Percentiles rank a stretch among this genome's conserved stretches.
phyloP scores from a whole-genome alignment of 75 land plant species.

The Picea sitchensis region DNA sequence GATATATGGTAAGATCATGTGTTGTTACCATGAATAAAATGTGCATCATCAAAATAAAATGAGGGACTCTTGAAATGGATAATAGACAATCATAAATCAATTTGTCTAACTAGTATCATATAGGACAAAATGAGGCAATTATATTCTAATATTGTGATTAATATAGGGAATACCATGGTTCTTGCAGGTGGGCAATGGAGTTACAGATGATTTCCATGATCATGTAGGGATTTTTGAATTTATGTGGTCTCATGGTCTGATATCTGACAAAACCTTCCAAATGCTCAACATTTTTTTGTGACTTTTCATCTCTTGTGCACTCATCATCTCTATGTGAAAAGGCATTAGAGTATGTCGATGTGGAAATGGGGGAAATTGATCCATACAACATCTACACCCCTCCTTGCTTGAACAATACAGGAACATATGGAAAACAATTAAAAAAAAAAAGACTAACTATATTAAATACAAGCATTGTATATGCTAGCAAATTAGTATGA shows the following conservation, averaged over 20 bases:
- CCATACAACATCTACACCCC: conserved; percentile 85
- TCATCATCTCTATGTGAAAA: conserved; percentile 37
- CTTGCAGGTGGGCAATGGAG: conserved; percentile 86
- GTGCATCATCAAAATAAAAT: background rate
- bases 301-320: conserved; percentile 38
- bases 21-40: no score
- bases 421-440: conserved; percentile 14
- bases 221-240: conserved; percentile 76
- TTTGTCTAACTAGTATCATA: background rate
- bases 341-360: conserved; percentile 25
- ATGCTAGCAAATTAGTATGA: background rate
- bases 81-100: background rate
- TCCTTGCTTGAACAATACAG: conserved; percentile 36
- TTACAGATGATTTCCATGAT: conserved; percentile 81
- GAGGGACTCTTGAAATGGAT: background rate
- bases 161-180: background rate
- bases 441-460: conserved; percentile 38
- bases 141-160: background rate
- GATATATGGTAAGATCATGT: conserved; percentile 41
- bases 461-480: background rate
- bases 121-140: background rate
- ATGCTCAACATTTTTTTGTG: conserved; percentile 40
- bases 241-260: conserved; percentile 87
- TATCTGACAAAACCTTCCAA: conserved; percentile 68
- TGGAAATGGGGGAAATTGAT: conserved; percentile 75